phyloP scores from a whole-genome alignment of 306 rosid species.

The Fragaria vesca region DNA sequence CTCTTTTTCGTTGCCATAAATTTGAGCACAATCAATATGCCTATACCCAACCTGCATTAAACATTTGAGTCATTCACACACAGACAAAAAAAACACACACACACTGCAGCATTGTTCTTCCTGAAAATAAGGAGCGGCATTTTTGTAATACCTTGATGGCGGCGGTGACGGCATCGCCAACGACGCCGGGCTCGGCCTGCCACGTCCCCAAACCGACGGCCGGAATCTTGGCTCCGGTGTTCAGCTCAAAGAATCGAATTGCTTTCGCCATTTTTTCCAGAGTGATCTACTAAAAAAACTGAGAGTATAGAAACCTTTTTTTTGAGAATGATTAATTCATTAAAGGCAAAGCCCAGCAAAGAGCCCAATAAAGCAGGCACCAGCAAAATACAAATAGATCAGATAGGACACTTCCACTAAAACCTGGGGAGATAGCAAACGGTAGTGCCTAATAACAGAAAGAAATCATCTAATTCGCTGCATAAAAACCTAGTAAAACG shows the following conservation, averaged over 20 bases:
- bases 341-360: too few relatives aligned
- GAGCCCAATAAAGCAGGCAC: too few relatives aligned
- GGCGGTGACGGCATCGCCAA: conserved; percentile 39
- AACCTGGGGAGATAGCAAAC: too few relatives aligned
- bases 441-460: too few relatives aligned
- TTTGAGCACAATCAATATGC: conserved; percentile 66
- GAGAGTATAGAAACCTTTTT: background rate
- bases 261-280: conserved; percentile 19
- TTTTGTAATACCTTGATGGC: conserved; percentile 46
- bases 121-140: background rate
- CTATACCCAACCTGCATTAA: conserved; percentile 52
- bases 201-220: conserved; percentile 59
- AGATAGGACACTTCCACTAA: too few relatives aligned
- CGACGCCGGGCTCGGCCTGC: conserved; percentile 41
- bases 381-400: too few relatives aligned
- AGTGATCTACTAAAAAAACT: background rate
- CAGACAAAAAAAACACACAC: background rate
- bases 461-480: too few relatives aligned
- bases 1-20: conserved; percentile 58
- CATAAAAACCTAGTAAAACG: background rate
- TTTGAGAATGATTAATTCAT: too few relatives aligned
- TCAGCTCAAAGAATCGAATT: conserved; percentile 40
- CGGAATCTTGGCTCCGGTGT: conserved; percentile 57
- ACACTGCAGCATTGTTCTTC: background rate
- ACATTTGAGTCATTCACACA: background rate